Percentiles rank a stretch among this genome's conserved stretches.
Evolutionary conservation across 2,329 filamentous ascomycete species (phyloP).

Genomic region (Raffaelea albimanens): DNA sequence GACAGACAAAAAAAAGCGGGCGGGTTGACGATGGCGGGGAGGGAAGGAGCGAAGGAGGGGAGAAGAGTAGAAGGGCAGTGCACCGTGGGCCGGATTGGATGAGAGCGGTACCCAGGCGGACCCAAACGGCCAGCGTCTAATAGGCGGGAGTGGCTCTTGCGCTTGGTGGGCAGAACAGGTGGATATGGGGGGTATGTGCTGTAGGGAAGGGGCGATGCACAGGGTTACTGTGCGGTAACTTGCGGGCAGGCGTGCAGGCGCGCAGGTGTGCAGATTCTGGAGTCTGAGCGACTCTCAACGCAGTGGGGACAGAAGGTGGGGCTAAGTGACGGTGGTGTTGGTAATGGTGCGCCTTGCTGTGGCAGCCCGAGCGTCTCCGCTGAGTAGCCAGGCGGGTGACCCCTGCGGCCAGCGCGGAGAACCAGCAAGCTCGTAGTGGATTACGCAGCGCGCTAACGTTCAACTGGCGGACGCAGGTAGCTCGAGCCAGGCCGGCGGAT

Average conservation of each 20-base stretch:
- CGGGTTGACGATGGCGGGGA: slow-evolving; percentile 10
- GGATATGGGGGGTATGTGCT: neutral
- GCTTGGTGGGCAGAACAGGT: too few relatives aligned
- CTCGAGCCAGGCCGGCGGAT: slow-evolving; percentile 8
- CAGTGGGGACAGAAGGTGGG: neutral
- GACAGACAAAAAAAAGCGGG: slow-evolving; percentile 8
- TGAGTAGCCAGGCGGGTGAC: slow-evolving; percentile 8
- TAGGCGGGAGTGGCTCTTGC: too few relatives aligned
- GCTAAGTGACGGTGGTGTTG: slow-evolving; percentile 1
- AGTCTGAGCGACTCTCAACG: neutral
- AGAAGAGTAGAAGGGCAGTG: neutral
- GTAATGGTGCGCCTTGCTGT: slow-evolving; percentile 5
- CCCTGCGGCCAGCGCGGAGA: slow-evolving; percentile 11
- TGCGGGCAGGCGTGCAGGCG: slow-evolving; percentile 1
- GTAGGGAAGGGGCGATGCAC: slow-evolving; percentile 3
- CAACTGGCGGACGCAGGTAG: slow-evolving; percentile 1
- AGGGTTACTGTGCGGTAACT: slow-evolving; percentile 6
- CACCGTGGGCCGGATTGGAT: too few relatives aligned
- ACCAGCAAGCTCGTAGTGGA: slow-evolving; percentile 10
- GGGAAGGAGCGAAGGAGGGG: slow-evolving; percentile 5
- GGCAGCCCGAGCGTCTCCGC: slow-evolving; percentile 1
- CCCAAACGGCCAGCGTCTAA: too few relatives aligned
- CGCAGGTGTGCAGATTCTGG: too few relatives aligned
- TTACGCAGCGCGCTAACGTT: slow-evolving; percentile 12
- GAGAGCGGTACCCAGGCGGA: too few relatives aligned